These are phyloP conservation scores for Trichoderma polysporum DNA, from an alignment of 2,329 filamentous ascomycete species.

Conservation along the genomic window DNA sequence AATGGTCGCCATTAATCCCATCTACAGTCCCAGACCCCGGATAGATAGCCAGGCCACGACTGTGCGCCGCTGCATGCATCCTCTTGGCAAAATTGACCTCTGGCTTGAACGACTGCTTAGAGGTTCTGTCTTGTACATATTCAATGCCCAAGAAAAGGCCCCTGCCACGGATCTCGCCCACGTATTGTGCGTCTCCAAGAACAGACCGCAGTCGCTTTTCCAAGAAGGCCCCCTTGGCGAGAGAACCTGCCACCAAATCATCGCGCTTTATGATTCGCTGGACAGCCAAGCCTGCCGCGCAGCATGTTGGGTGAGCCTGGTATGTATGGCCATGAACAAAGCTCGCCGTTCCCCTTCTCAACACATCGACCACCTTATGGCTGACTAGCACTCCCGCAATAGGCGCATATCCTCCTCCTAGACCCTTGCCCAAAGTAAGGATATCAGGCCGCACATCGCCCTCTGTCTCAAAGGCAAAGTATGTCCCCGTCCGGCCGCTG, in stretches of 20 bases:
- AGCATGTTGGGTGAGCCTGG: constrained; percentile 59
- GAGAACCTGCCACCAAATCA: constrained; percentile 58
- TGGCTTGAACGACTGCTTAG: constrained; percentile 38
- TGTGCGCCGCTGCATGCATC: constrained; percentile 34
- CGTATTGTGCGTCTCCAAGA: constrained; percentile 47
- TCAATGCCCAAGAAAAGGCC: constrained; percentile 54
- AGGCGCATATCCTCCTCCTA: constrained; percentile 63
- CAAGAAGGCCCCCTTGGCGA: constrained; percentile 51
- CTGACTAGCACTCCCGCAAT: constrained; percentile 61
- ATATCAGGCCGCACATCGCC: constrained; percentile 59
- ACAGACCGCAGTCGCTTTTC: constrained; percentile 42
- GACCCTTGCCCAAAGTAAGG: constrained; percentile 64
- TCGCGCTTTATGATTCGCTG: constrained; percentile 59
- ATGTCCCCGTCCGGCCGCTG: constrained; percentile 56
- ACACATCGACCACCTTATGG: constrained; percentile 47
- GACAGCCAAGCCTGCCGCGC: constrained; percentile 62
- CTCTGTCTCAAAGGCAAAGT: constrained; percentile 64
- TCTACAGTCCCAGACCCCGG: constrained; percentile 61
- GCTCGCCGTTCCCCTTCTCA: constrained; percentile 37
- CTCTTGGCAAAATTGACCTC: constrained; percentile 29
- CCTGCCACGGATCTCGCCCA: constrained; percentile 61
- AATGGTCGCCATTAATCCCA: constrained; percentile 64
- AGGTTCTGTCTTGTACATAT: constrained; percentile 39
- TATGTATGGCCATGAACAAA: constrained; percentile 60
- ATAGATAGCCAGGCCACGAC: constrained; percentile 52